phyloP scores from a whole-genome alignment of 169 alveolate species.

The Plasmodium ovale region DNA sequence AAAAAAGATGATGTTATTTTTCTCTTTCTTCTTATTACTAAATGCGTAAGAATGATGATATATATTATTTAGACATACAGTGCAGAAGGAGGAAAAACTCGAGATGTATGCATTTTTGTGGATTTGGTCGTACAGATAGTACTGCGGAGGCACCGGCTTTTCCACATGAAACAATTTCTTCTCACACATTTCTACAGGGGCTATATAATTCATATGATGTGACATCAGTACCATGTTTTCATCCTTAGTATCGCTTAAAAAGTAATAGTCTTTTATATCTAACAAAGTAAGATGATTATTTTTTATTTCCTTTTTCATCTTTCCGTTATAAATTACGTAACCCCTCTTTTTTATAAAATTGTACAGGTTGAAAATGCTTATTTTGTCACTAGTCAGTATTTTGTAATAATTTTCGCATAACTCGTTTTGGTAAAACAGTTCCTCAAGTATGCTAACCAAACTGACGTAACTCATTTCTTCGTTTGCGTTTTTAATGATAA shows the following conservation, averaged over 20 bases:
- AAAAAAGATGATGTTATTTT: slow-evolving; percentile 35
- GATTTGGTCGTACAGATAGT: slow-evolving; percentile 27
- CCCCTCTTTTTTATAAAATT: slow-evolving; percentile 43
- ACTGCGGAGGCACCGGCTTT: slow-evolving; percentile 12
- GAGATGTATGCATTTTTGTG: slow-evolving; percentile 19
- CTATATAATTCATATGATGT: neutral
- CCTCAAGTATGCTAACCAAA: slow-evolving; percentile 6
- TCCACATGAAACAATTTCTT: neutral
- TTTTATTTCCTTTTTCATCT: slow-evolving; percentile 32
- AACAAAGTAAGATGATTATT: slow-evolving; percentile 23
- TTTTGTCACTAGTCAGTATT: slow-evolving; percentile 18
- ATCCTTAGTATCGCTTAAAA: slow-evolving; percentile 2
- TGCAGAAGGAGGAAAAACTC: slow-evolving; percentile 44
- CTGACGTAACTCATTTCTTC: slow-evolving; percentile 39
- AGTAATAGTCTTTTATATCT: slow-evolving; percentile 46
- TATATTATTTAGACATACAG: slow-evolving; percentile 28
- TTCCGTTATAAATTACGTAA: slow-evolving; percentile 49
- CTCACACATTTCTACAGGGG: neutral
- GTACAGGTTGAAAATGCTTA: neutral
- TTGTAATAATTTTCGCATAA: slow-evolving; percentile 24
- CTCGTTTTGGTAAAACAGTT: slow-evolving; percentile 21
- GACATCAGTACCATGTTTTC: neutral
- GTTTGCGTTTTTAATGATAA: slow-evolving; percentile 7
- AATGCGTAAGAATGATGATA: neutral
- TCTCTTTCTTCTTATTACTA: neutral